Base-by-base conservation (phyloP, 1,139 yeast species). In the Suhomyces bribrorum region DNA sequence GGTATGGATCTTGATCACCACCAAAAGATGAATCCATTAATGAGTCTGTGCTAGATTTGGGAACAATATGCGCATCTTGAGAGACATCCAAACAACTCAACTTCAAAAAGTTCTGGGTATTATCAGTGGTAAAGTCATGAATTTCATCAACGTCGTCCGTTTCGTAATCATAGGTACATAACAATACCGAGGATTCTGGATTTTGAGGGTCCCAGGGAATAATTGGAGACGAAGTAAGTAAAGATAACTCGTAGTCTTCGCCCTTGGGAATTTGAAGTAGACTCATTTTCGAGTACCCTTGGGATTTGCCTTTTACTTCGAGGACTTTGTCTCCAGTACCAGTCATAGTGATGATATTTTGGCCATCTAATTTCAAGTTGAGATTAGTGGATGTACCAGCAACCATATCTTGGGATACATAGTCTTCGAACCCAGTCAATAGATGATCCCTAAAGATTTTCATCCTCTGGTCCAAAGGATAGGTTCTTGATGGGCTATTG, bases 351-450 rank as follows among this genome's bases (percentile, higher is more conserved):
- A 39, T 60, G 50, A 49, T 55, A 44, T 36, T 55, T 13, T 45
- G 46, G 13, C 46, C 49, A 44, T 68, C 73, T 15, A 68, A 52
- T 37, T 62, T 65, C 26, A 68, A 48, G 31, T 56, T 49, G 4
- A 40, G 11, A 29, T 22, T 13, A 26, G 32, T 14, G 45, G 40
- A 7, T 45, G 23, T 16, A 5, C 5, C 14, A 9, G 27, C 50
- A 13, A 38, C 41, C 26, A 45, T 46, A 37, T 69, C 73, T 25
- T 59, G 58, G 2, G 45, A 32, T 0, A 63, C 51, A 34, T 59
- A 55, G 4, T 61, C 59, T 47, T 82, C 87, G 50, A 81, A 75
- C 0, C 88, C 89, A 2, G 86, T 67, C 15, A 85, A 61, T 11
- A 85, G 68, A 32, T 62, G 52, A 28, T 61, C 59, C 41, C 78